A percentile compares a stretch with the other conserved stretches of the same genome.
phyloP scores from a whole-genome alignment of 257 asterid genomes.

The Nicotiana obtusifolia region DNA sequence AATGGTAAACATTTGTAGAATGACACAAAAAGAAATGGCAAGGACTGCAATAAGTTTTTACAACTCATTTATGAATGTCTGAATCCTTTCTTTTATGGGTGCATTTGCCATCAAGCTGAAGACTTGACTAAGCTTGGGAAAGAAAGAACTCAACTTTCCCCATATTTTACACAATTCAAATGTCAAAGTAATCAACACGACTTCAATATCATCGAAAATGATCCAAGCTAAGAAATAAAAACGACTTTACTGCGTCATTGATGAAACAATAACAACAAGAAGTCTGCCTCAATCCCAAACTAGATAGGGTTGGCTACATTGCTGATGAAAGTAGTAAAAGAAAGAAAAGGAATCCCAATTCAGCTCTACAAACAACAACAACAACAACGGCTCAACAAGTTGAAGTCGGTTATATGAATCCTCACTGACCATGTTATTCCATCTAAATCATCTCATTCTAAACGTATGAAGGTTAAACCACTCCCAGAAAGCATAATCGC shows the following conservation, averaged over 20 bases:
- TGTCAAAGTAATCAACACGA: neutral
- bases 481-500: neutral
- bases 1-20: neutral
- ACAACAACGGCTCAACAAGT: no score
- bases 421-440: no score
- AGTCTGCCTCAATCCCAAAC: neutral
- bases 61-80: neutral
- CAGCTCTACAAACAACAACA: neutral
- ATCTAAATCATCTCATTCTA: no score
- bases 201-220: neutral
- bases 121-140: neutral
- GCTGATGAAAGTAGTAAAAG: neutral
- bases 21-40: neutral
- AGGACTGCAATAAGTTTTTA: constrained; percentile 2
- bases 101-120: constrained; percentile 4
- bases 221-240: neutral
- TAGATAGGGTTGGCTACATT: neutral
- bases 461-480: no score
- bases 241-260: neutral
- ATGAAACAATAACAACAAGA: neutral
- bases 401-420: no score
- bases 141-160: neutral
- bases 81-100: neutral
- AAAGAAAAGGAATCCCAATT: no score
- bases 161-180: neutral